phyloP scores from a whole-genome alignment of 1,139 yeast species.

The Debaryomyces subglobosus region DNA sequence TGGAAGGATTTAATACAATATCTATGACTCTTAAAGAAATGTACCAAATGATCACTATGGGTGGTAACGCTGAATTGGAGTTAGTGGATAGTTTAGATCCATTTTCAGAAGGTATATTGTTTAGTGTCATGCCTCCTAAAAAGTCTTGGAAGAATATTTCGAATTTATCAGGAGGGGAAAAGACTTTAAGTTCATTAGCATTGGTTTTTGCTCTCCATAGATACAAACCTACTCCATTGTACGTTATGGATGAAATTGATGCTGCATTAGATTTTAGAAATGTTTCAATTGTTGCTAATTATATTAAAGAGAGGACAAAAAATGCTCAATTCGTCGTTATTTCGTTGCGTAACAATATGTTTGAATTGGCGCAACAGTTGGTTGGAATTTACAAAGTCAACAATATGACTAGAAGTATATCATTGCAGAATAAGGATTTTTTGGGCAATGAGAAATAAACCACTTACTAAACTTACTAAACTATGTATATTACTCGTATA shows the following conservation, averaged over 20 bases:
- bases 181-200: constrained; percentile 92
- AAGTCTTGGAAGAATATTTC: constrained; percentile 97
- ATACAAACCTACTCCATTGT: constrained; percentile 95
- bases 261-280: constrained; percentile 98
- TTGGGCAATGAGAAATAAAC: constrained; percentile 12
- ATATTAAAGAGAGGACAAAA: constrained; percentile 91
- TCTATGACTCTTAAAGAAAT: constrained; percentile 90
- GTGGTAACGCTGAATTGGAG: constrained; percentile 97
- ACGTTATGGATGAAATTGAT: constrained; percentile 99
- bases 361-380: constrained; percentile 89
- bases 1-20: constrained; percentile 87
- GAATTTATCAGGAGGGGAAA: constrained; percentile 96
- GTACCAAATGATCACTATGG: constrained; percentile 99
- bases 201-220: constrained; percentile 95
- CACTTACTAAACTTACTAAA: background rate
- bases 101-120: constrained; percentile 94
- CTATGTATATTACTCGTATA: constrained; percentile 2
- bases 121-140: constrained; percentile 99
- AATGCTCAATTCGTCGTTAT: constrained; percentile 97
- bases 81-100: constrained; percentile 96
- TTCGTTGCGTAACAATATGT: constrained; percentile 95
- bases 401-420: constrained; percentile 86
- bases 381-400: constrained; percentile 95
- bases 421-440: constrained; percentile 67
- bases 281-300: constrained; percentile 95